Conservation (phyloP, 78 protist genomes). For the Dictyostelium intermedium region DNA sequence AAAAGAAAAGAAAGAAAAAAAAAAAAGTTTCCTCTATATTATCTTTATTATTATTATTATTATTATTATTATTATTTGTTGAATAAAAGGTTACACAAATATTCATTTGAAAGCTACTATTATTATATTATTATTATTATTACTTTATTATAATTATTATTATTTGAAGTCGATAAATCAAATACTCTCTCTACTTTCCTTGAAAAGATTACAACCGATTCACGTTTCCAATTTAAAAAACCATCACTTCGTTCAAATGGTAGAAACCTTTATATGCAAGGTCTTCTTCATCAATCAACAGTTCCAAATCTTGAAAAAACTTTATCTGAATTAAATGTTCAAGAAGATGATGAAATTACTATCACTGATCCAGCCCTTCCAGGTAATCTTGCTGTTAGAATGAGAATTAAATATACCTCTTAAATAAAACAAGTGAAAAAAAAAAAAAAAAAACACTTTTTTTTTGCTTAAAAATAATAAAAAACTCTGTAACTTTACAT, state of each 20-base stretch:
- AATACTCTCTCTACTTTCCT: conserved; percentile 19
- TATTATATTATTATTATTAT: no score
- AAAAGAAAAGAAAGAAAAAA: background rate
- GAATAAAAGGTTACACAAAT: no score
- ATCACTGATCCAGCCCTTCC: conserved; percentile 83
- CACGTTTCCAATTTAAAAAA: conserved; percentile 51
- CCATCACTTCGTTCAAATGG: conserved; percentile 64
- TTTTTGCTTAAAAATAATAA: background rate
- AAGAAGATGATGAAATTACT: conserved; percentile 56
- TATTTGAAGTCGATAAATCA: background rate
- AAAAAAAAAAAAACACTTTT: background rate
- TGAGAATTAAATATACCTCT: conserved; percentile 6
- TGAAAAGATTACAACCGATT: conserved; percentile 48
- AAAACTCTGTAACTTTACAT: background rate
- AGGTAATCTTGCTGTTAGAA: conserved; percentile 50
- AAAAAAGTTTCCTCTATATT: background rate
- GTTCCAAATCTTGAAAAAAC: conserved; percentile 79
- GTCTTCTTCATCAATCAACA: conserved; percentile 75
- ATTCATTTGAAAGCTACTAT: no score
- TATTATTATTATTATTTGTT: background rate
- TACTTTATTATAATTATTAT: no score
- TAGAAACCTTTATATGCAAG: conserved; percentile 84
- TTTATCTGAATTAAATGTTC: conserved; percentile 36
- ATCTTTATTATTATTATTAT: background rate
- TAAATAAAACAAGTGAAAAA: background rate